phyloP scores from a whole-genome alignment of 768 basidiomycete species.

The Nidula microcarpa region DNA sequence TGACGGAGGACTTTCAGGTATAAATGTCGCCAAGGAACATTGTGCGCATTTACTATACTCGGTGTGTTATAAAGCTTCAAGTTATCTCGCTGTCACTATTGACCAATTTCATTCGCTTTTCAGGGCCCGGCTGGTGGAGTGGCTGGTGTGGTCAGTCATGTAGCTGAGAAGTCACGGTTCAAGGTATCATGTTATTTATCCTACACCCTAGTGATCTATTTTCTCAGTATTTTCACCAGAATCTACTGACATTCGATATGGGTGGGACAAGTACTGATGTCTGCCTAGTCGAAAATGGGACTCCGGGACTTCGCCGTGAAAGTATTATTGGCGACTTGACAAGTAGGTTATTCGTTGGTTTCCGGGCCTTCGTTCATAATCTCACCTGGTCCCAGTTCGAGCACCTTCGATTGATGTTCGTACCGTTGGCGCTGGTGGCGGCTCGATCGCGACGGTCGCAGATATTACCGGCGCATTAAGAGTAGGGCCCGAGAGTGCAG shows the following conservation, averaged over 20 bases:
- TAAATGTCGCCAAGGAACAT: constrained; percentile 16
- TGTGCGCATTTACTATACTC: constrained; percentile 20
- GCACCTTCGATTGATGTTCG: constrained; percentile 23
- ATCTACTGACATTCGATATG: constrained; percentile 23
- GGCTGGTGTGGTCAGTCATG: constrained; percentile 17
- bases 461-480: constrained; percentile 21
- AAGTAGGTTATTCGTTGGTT: constrained; percentile 4
- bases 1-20: constrained; percentile 20
- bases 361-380: background rate
- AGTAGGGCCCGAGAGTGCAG: constrained; percentile 24
- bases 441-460: constrained; percentile 13
- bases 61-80: background rate
- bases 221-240: constrained; percentile 7
- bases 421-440: constrained; percentile 15
- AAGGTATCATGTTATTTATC: constrained; percentile 2
- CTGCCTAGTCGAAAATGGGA: constrained; percentile 22
- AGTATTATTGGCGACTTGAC: constrained; percentile 20
- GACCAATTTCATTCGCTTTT: background rate
- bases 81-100: background rate
- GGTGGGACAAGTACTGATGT: constrained; percentile 24
- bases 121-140: constrained; percentile 23
- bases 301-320: constrained; percentile 19
- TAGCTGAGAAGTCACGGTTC: constrained; percentile 8
- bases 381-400: constrained; percentile 8
- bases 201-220: background rate